These are phyloP conservation scores for Naganishia vaughanmartiniae DNA, from an alignment of 768 basidiomycete species.

Conservation along the genomic window DNA sequence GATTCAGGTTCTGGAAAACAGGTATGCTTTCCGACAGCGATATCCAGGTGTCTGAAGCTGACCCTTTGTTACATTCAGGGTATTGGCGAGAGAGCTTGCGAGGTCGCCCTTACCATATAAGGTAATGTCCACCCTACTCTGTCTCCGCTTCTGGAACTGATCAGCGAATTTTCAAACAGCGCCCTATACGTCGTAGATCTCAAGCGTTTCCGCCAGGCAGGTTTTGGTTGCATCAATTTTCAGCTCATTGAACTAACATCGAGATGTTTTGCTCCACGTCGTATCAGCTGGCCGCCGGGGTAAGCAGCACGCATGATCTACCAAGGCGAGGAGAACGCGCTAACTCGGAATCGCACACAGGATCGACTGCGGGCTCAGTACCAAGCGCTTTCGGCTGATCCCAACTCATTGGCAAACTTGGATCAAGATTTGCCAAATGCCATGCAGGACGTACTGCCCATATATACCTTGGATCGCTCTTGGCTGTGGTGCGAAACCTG, in stretches of 20 bases:
- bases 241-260: slow-evolving; percentile 32
- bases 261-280: background rate
- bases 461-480: slow-evolving; percentile 82
- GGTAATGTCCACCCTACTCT: slow-evolving; percentile 56
- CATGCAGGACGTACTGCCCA: slow-evolving; percentile 84
- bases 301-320: slow-evolving; percentile 51
- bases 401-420: slow-evolving; percentile 85
- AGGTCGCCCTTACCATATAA: slow-evolving; percentile 90
- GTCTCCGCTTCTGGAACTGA: background rate
- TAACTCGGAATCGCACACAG: slow-evolving; percentile 15
- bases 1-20: slow-evolving; percentile 97
- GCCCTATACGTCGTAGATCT: slow-evolving; percentile 95
- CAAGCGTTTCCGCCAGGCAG: slow-evolving; percentile 84
- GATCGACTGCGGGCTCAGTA: slow-evolving; percentile 66
- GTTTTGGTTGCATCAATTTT: slow-evolving; percentile 54
- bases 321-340: slow-evolving; percentile 46
- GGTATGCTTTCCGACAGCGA: slow-evolving; percentile 54
- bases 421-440: slow-evolving; percentile 99
- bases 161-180: slow-evolving; percentile 54
- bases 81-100: slow-evolving; percentile 76
- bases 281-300: slow-evolving; percentile 62
- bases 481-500: slow-evolving; percentile 99
- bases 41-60: background rate
- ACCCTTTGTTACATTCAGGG: slow-evolving; percentile 22
- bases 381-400: slow-evolving; percentile 89